Evolutionary conservation across 192 early-diverging fungal species (phyloP).

Genomic region (Paraglomus brasilianum): DNA sequence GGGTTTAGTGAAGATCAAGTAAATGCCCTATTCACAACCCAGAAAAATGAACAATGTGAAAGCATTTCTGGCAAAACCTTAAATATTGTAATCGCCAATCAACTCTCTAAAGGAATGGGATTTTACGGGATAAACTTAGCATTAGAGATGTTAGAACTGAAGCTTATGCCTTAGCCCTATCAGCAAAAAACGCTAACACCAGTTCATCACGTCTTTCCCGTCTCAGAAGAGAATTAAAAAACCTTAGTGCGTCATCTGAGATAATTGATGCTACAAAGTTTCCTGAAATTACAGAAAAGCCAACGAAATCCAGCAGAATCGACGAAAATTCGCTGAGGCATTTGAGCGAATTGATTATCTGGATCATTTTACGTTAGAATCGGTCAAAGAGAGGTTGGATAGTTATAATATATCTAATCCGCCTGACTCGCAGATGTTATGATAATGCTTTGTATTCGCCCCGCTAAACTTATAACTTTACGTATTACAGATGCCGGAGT

Average conservation of each 20-base stretch:
- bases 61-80: not conserved
- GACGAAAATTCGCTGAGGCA: not conserved
- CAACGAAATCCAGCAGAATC: not conserved
- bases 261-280: constrained; percentile 17
- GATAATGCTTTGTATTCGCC: constrained; percentile 22
- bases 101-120: not conserved
- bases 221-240: constrained; percentile 16
- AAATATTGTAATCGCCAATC: not conserved
- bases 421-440: constrained; percentile 14
- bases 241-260: constrained; percentile 2
- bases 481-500: not conserved
- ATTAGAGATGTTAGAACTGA: constrained; percentile 4
- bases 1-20: constrained; percentile 2
- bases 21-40: not conserved
- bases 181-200: constrained; percentile 7
- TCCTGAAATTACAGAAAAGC: not conserved
- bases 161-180: constrained; percentile 5
- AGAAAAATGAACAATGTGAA: not conserved
- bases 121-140: constrained; percentile 13
- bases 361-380: constrained; percentile 21
- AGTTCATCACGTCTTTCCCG: constrained; percentile 11
- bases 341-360: constrained; percentile 11
- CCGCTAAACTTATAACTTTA: constrained; percentile 29
- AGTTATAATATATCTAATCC: not conserved
- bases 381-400: constrained; percentile 21